Percentiles rank a stretch among this genome's conserved stretches.
Evolutionary conservation across 257 asterid genomes (phyloP).

Genomic region (Nicotiana tomentosiformis): DNA sequence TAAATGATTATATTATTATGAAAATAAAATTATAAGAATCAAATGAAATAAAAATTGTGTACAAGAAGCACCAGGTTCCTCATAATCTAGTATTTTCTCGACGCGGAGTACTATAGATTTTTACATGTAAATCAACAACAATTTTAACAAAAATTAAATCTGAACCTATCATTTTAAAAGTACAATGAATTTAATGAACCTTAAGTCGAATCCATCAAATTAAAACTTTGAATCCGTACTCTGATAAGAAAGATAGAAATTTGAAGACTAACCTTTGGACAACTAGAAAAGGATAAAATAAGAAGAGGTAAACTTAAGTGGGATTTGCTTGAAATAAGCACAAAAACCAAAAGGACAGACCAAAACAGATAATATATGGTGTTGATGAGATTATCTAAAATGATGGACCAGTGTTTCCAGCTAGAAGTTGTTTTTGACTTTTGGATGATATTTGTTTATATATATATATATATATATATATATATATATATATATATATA

Average conservation of each 20-base stretch:
- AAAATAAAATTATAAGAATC: neutral
- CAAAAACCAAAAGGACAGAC: neutral
- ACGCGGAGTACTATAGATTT: too few relatives aligned
- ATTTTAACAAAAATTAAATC: too few relatives aligned
- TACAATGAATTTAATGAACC: too few relatives aligned
- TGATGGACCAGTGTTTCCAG: constrained; percentile 12
- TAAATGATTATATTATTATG: neutral
- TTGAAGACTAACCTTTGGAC: neutral
- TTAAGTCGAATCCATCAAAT: too few relatives aligned
- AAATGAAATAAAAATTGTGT: neutral
- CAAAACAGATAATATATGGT: neutral
- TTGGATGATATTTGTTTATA: neutral
- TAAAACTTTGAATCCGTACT: too few relatives aligned
- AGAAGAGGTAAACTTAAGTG: neutral
- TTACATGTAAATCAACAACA: too few relatives aligned
- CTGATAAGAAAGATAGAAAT: neutral
- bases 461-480: constrained; percentile 16
- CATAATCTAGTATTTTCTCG: too few relatives aligned
- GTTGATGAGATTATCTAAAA: constrained; percentile 12
- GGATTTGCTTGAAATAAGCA: neutral
- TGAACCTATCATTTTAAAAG: too few relatives aligned
- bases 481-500: neutral
- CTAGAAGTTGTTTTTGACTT: constrained; percentile 33
- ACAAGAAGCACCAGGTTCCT: neutral
- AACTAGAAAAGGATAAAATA: neutral